Base-by-base conservation (phyloP, 192 early-diverging fungal genomes). In the Coemansia sp. region DNA sequence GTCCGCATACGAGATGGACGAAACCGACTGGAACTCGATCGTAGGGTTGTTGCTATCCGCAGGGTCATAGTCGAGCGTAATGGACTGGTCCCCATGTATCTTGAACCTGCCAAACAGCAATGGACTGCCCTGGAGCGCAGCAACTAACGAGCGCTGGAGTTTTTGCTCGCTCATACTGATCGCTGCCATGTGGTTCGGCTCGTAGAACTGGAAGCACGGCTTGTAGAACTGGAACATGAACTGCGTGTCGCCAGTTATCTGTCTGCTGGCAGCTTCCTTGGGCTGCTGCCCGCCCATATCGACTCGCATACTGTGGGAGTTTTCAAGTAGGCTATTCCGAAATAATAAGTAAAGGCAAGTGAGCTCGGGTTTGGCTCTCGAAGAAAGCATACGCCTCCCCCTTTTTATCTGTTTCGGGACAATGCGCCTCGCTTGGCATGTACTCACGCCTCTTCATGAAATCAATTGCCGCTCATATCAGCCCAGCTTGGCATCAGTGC, bases 201-300 rank as follows among this genome's bases (percentile, higher is more conserved):
- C 49, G 23, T 57, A 68, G 42, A 45, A 68, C 16, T 68, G 66
- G 34, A 68, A 60, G 26, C 56, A 60, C 2, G 66, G 58, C 19
- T 68, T 68, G 66, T 68, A 68, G 28, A 68, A 68, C 39, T 68
- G 66, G 47, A 68, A 68, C 66, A 68, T 68, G n/a, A 68, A 61
- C 45, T 68, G 66, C 30, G 66, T 68, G 47, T 68, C 66, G 18
- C 58, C 49, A 2, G 54, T 65, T 4, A 65, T 50, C 13, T 28
- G 27, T 7, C 49, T 31, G 7, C 38, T 55, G 21, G 37, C 44
- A 17, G 53, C 33, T 19, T 22, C 25, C 10, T 27, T 28, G 13
- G 53, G 53, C 44, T 46, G 43, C 13, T 39, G 25, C 5, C 38
- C 35, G 14, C 53, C 53, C 53, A 55, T 55, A 22, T 55, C 44